Evolutionary conservation across 2,329 filamentous ascomycete species (phyloP), one percentile per base, ranked within the genome.

Genomic region (Fusarium mexicanum): DNA sequence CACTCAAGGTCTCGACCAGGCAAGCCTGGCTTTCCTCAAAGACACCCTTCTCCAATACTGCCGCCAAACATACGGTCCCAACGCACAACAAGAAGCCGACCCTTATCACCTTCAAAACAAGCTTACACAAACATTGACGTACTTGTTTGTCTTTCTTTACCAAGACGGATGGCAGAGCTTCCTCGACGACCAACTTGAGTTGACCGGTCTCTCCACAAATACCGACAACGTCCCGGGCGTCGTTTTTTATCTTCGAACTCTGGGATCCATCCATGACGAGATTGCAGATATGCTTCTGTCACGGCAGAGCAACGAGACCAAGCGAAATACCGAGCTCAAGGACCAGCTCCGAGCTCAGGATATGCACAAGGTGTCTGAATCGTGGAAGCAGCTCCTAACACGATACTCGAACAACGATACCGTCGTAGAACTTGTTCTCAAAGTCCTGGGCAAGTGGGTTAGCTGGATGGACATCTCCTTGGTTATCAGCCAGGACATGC

Each of bases 381-480:
- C 95, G 8, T 99, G 96, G 96, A 94, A 96, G 82, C 93, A 97
- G 79, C 92, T 99, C 50, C 87, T 99, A 63, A 88, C 90, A 17
- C 90, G 92, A 78, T 98, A 95, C 88, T 87, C 88, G 75, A 89
- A 89, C 79, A 90, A 93, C 75, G 91, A 95, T 79, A 82, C 85
- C 47, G 89, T 98, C 66, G 89, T 97, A 48, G 95, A 98, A 82
- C 91, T 97, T 88, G 95, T 94, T 77, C 87, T 99, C 61, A 94
- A 93, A 83, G 93, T 95, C n/a, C 91, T 99, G 74, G 95, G 94
- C 43, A 96, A 96, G 82, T 99, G 96, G 96, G 95, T 98, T 69
- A 97, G 95, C 88, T 99, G 96, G 96, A 97, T 97, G 79, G 96
- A 98, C 80, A 98, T 99, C 78, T 93, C 93, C 58, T 87, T 99